Conservation (phyloP, 352 stramenopile genomes). For the Phytophthora foliorum region DNA sequence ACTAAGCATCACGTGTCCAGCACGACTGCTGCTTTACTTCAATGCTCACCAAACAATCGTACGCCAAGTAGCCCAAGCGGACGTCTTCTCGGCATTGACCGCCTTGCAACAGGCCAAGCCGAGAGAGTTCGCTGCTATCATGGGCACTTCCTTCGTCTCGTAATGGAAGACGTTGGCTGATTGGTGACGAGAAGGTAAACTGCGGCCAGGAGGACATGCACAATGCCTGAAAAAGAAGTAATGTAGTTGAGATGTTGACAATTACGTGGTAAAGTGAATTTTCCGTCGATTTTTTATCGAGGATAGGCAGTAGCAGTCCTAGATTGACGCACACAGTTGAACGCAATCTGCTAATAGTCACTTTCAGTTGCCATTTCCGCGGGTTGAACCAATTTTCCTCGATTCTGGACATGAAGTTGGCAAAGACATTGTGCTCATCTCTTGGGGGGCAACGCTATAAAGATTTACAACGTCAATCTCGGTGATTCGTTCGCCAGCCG, state of each 20-base stretch:
- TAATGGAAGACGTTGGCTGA: not conserved
- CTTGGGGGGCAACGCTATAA: not conserved
- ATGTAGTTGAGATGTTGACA: too few species aligned
- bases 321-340: too few species aligned
- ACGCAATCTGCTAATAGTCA: too few species aligned
- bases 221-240: not conserved
- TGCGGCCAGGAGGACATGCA: too few species aligned
- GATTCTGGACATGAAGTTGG: not conserved
- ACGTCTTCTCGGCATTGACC: constrained; percentile 23
- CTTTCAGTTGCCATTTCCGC: too few species aligned
- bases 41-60: constrained; percentile 27
- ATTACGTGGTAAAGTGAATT: too few species aligned
- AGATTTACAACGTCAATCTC: not conserved
- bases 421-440: not conserved
- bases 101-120: constrained; percentile 28
- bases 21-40: constrained; percentile 28
- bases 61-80: constrained; percentile 20
- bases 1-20: constrained; percentile 30
- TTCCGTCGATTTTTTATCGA: too few species aligned
- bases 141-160: constrained; percentile 16
- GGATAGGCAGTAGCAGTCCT: too few species aligned
- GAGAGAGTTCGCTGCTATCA: constrained; percentile 33
- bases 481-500: not conserved
- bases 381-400: too few species aligned
- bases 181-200: too few species aligned